Evolutionary conservation across 1,284 basidiomycete genomes (phyloP), one percentile per base, ranked within the genome.

Genomic region (Mycosarcoma maydis): DNA sequence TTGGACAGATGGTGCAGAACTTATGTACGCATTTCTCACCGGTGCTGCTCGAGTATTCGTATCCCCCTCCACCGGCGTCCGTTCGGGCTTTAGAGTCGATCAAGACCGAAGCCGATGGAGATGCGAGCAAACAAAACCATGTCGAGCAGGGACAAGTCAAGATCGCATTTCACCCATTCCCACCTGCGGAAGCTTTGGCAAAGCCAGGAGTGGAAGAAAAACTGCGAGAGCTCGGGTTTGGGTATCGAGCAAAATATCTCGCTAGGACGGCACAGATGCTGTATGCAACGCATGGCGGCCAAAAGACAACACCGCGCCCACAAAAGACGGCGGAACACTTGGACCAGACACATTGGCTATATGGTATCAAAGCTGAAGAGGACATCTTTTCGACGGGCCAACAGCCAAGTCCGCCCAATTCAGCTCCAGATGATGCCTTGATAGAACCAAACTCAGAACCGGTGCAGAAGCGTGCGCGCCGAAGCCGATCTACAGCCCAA

Each of bases 231-330:
- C 85, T 98, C 10, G 94, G 95, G 0, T 98, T 98, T 83, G 96
- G 96, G 1, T 98, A 98, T 79, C 89, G 96, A 32, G 94, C 96
- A 0, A 87, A 90, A 43, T 99, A 90, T 78, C 90, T 99, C 36
- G 89, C 92, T 45, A 86, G 87, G 40, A 92, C 94, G 0, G 90
- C 95, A 0, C 85, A 87, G 46, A 90, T 91, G 85, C 86, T 98
- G 3, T 75, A 80, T 22, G 86, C 90, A 2, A 87, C 32, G 41
- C 68, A 72, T 7, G 43, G 36, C 1, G 27, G 36, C 47, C 3
- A 19, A 13, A 9, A 43, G 17, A 14, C 38, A 10, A 17, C n/a
- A 5, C 19, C 32, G 17, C 17, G 3, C 6, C 29, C 2, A 11
- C 7, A 27, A 26, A 43, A 50, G 38, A 3, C 43, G 17, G 38